Evolutionary conservation across 805 yeast species (phyloP), one percentile per base, ranked within the genome.

Genomic region (Wickerhamomyces hampshirensis): DNA sequence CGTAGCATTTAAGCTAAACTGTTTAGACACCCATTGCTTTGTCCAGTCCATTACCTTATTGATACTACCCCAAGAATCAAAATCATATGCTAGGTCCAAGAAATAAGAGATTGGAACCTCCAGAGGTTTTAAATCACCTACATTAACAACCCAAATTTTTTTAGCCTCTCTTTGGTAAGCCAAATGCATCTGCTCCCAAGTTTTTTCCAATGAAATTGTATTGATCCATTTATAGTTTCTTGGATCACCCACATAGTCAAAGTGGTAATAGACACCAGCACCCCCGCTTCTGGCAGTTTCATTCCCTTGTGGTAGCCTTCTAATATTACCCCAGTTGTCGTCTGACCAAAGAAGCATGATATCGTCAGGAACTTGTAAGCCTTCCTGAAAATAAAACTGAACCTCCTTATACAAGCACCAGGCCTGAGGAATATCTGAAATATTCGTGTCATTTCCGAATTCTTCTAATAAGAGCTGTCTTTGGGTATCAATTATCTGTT

Each of bases 251-350:
- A 40, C 43, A 26, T 40, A 40, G 27, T 40, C 43, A 26, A 40
- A 40, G 31, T 40, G 43, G 37, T 40, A 40, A 30, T 40, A 40
- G 14, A 40, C 36, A 18, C 43, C 43, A 28, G 43, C 43, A 27
- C 43, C 43, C 6, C 43, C 43, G 1, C 29, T 5, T 30, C 43
- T 33, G 23, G 33, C 35, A 9, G 40, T 36, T 32, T 40, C 43
- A 13, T 40, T 36, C 2, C 40, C 40, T 13, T 28, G 34, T 14
- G 43, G 43, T 5, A 40, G 16, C 18, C 43, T 35, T 30, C 43
- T 26, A 30, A 40, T 40, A 30, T 40, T 40, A 14, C 43, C 43
- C 43, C 43, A 40, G 31, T 40, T 40, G 28, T 40, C 43, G 16
- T 40, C 43, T 5, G 35, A 39, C 43, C 43, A 40, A 3, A 40